phyloP scores from a whole-genome alignment of 1,139 yeast species.

The Kodamaea fungicola region DNA sequence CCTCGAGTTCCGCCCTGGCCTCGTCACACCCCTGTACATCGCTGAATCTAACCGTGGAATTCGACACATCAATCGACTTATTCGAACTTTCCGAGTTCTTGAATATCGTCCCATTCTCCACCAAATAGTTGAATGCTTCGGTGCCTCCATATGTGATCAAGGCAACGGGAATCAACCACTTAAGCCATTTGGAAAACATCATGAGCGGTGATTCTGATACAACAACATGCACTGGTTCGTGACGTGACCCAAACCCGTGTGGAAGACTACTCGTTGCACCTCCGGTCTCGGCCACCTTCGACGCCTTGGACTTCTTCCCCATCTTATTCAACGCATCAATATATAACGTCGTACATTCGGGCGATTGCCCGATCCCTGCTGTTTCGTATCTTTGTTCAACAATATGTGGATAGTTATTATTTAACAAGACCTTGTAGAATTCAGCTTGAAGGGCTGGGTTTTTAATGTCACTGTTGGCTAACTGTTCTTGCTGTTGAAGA shows the following conservation, averaged over 20 bases:
- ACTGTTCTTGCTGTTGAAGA: slow-evolving; percentile 71
- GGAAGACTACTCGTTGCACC: slow-evolving; percentile 23
- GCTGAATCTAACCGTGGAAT: slow-evolving; percentile 81
- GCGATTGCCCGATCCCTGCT: slow-evolving; percentile 78
- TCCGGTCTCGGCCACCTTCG: slow-evolving; percentile 34
- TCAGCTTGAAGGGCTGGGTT: slow-evolving; percentile 75
- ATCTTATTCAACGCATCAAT: slow-evolving; percentile 73
- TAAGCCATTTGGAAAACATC: slow-evolving; percentile 79
- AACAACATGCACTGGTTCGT: slow-evolving; percentile 85
- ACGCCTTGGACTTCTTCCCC: slow-evolving; percentile 80
- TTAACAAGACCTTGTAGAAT: slow-evolving; percentile 69
- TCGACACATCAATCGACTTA: slow-evolving; percentile 76
- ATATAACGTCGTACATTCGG: slow-evolving; percentile 75
- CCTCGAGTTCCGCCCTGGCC: slow-evolving; percentile 95
- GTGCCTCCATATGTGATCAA: slow-evolving; percentile 69
- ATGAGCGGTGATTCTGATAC: slow-evolving; percentile 81
- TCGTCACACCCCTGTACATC: slow-evolving; percentile 99
- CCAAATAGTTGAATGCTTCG: slow-evolving; percentile 69
- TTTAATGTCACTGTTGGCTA: slow-evolving; percentile 69
- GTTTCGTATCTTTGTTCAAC: slow-evolving; percentile 91
- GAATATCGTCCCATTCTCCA: slow-evolving; percentile 81
- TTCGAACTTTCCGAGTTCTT: slow-evolving; percentile 75
- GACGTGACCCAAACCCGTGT: slow-evolving; percentile 46
- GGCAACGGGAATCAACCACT: slow-evolving; percentile 85
- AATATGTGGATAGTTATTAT: slow-evolving; percentile 84